phyloP scores from a whole-genome alignment of 495 filamentous ascomycete species.

The Talaromyces wortmannii region DNA sequence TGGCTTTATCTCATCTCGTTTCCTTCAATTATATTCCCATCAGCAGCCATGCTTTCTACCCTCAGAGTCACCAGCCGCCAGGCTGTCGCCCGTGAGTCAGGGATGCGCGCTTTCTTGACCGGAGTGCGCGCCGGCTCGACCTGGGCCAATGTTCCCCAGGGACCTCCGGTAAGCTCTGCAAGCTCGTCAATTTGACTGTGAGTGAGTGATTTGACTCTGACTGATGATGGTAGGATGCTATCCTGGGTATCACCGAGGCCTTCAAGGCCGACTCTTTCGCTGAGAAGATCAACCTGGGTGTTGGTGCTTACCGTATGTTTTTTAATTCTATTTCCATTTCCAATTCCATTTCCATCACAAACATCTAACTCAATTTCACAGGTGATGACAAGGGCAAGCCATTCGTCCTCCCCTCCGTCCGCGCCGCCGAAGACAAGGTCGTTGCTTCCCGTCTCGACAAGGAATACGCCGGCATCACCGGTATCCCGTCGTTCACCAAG shows the following conservation, averaged over 20 bases:
- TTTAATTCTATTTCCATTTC: too few species aligned
- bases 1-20: conserved; percentile 3
- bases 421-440: conserved; percentile 80
- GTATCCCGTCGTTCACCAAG: conserved; percentile 87
- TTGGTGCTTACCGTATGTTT: conserved; percentile 47
- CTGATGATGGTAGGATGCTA: conserved; percentile 51
- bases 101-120: conserved; percentile 36
- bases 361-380: conserved; percentile 7
- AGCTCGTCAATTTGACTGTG: conserved; percentile 1
- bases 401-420: conserved; percentile 92
- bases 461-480: conserved; percentile 97
- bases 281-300: conserved; percentile 96
- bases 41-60: conserved; percentile 47
- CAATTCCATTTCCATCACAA: neutral
- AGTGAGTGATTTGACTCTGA: conserved; percentile 1
- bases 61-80: conserved; percentile 49
- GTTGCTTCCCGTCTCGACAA: conserved; percentile 75
- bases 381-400: conserved; percentile 95
- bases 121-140: conserved; percentile 67
- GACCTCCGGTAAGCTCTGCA: conserved; percentile 71
- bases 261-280: conserved; percentile 92
- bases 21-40: neutral
- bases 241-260: conserved; percentile 96
- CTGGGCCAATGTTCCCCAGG: conserved; percentile 86
- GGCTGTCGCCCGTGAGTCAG: conserved; percentile 40